Evolutionary conservation across 352 stramenopile genomes (phyloP).

Genomic region (Pythium apleroticum): DNA sequence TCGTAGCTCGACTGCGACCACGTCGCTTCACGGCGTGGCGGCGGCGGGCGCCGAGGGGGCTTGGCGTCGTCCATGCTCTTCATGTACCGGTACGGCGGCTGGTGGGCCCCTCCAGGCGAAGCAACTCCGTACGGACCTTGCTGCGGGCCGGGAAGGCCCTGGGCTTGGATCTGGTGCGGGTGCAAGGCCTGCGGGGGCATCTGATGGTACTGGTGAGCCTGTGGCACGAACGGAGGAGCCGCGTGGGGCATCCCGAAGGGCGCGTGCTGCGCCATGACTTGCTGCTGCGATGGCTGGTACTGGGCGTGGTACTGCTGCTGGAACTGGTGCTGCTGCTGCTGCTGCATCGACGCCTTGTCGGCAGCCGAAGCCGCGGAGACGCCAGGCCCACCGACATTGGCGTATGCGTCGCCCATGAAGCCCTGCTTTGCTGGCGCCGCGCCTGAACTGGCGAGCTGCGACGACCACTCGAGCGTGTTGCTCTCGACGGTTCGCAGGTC

Average conservation of each 20-base stretch:
- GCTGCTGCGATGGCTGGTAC: conserved; percentile 3
- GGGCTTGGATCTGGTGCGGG: conserved; percentile 17
- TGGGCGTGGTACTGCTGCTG: conserved; percentile 22
- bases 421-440: neutral
- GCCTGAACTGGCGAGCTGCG: conserved; percentile 42
- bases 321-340: neutral
- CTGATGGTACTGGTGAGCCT: conserved; percentile 31
- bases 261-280: conserved; percentile 12
- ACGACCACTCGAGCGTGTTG: conserved; percentile 66
- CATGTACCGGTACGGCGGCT: conserved; percentile 63
- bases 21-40: conserved; percentile 46
- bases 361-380: neutral
- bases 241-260: conserved; percentile 12
- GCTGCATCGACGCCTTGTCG: conserved; percentile 27
- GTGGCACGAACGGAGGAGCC: conserved; percentile 21
- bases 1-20: conserved; percentile 43
- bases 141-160: conserved; percentile 15
- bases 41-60: conserved; percentile 21
- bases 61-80: conserved; percentile 66
- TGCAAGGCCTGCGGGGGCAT: conserved; percentile 21
- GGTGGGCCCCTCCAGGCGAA: conserved; percentile 10
- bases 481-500: conserved; percentile 82
- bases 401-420: conserved; percentile 11
- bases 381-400: neutral
- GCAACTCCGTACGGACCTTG: conserved; percentile 14